Evolutionary conservation across 2,329 filamentous ascomycete genomes (phyloP), one percentile per base, ranked within the genome.

Genomic region (Blastomyces emzantsi): DNA sequence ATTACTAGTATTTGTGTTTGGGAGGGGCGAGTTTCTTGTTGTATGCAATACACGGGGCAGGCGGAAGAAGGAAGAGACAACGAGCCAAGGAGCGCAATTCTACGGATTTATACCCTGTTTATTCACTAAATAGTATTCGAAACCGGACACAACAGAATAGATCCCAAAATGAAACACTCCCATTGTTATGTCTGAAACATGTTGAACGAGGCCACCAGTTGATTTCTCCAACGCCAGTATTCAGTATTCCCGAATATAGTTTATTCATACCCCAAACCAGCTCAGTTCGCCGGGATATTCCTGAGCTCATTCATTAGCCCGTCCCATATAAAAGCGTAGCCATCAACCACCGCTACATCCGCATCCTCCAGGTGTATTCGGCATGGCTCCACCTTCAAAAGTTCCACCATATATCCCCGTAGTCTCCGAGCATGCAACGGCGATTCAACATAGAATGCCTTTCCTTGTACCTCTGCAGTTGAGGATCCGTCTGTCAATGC

Each of bases 401-500:
- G 36, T 9, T 52, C 43, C 13, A 36, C 47, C 60, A 52, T 60
- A 43, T 62, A 63, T 15, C 49, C 47, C 25, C 39, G 54, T 43
- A 66, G 41, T n/a, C 30, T 57, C 49, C 47, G 43, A 22, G 61
- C 63, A n/a, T 66, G 62, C 28, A 36, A 41, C 2, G 43, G 28
- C 25, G n/a, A 25, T 22, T 65, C 55, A 52, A 65, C 49, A 45
- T 45, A 41, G 30, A 62, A 19, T 17, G 63, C 65, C 47, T 28
- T 33, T 17, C 65, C 65, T 17, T 22, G 45, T 33, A 60, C 57
- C 19, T 62, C 58, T 28, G 60, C 45, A 51, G 45, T 43, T 39
- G 49, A 59, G 2, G 28, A 17, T 39, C 60, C 63, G 19, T 68
- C 52, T 3, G 62, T 30, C 6, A 67, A 49, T 30, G 49, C 65